phyloP scores from a whole-genome alignment of 2,329 filamentous ascomycete genomes.

The Xylaria sp. region DNA sequence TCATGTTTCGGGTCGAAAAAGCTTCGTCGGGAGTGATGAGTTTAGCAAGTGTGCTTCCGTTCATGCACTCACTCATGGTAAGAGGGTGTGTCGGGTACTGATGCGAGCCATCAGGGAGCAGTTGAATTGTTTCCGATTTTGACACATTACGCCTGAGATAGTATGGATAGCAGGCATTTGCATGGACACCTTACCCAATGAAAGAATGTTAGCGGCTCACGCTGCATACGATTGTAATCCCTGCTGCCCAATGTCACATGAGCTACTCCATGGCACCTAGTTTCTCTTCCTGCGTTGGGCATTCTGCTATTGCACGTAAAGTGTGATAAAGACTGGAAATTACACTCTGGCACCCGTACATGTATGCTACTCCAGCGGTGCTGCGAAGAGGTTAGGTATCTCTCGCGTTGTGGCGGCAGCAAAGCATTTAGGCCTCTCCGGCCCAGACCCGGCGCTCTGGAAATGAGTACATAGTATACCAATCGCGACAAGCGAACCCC shows the following conservation, averaged over 20 bases:
- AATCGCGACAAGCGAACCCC: constrained; percentile 37
- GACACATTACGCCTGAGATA: constrained; percentile 18
- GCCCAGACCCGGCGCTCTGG: constrained; percentile 36
- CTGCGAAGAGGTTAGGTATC: not conserved
- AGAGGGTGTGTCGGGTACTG: constrained; percentile 1
- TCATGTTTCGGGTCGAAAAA: constrained; percentile 8
- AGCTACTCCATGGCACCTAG: not conserved
- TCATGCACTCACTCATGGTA: not conserved
- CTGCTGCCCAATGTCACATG: constrained; percentile 11
- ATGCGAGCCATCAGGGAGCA: constrained; percentile 12
- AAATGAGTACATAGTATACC: constrained; percentile 17
- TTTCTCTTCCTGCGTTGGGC: not conserved
- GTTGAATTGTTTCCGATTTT: constrained; percentile 22
- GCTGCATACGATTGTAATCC: constrained; percentile 27
- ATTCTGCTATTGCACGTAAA: constrained; percentile 4
- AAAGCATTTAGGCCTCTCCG: not conserved
- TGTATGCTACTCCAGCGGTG: not conserved
- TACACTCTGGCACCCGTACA: not conserved
- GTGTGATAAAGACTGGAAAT: not conserved
- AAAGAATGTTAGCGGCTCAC: constrained; percentile 37
- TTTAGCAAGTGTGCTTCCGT: constrained; percentile 7
- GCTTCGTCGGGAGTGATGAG: constrained; percentile 18
- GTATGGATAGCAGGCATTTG: constrained; percentile 30
- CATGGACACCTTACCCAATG: constrained; percentile 35
- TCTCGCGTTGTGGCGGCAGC: not conserved